A percentile compares a stretch with the other conserved stretches of the same genome.
phyloP scores from a whole-genome alignment of 352 stramenopile genomes.

The Pythium diclinum region DNA sequence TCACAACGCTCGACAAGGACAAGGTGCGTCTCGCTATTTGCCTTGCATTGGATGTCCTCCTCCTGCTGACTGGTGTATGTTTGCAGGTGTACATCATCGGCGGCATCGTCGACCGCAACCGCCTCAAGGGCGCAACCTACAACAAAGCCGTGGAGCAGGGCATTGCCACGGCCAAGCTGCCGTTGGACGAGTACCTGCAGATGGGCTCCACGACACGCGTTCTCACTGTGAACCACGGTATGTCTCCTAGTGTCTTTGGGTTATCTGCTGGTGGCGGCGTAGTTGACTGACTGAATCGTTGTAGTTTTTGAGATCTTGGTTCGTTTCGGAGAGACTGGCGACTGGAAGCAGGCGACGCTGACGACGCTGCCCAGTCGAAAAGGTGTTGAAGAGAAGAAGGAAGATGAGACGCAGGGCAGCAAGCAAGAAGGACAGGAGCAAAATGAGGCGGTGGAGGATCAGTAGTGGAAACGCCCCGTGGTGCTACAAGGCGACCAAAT shows the following conservation, averaged over 20 bases:
- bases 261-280: background rate
- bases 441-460: background rate
- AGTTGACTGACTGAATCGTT: slow-evolving; percentile 7
- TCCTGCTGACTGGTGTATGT: background rate
- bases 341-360: slow-evolving; percentile 76
- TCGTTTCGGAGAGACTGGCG: slow-evolving; percentile 58
- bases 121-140: slow-evolving; percentile 92
- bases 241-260: slow-evolving; percentile 2
- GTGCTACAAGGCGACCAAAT: background rate
- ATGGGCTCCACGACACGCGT: slow-evolving; percentile 74
- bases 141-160: slow-evolving; percentile 87
- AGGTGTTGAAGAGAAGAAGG: slow-evolving; percentile 51
- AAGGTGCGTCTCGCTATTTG: slow-evolving; percentile 40
- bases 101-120: slow-evolving; percentile 96
- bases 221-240: slow-evolving; percentile 88
- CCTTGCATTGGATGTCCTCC: background rate
- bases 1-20: slow-evolving; percentile 82
- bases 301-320: slow-evolving; percentile 82
- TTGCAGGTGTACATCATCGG: slow-evolving; percentile 93
- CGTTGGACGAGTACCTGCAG: slow-evolving; percentile 82
- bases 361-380: slow-evolving; percentile 68
- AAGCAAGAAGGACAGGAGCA: background rate
- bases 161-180: slow-evolving; percentile 91
- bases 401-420: background rate
- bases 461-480: background rate